Evolutionary conservation across 768 basidiomycete genomes (phyloP).

Genomic region (Pleurotus eryngii): DNA sequence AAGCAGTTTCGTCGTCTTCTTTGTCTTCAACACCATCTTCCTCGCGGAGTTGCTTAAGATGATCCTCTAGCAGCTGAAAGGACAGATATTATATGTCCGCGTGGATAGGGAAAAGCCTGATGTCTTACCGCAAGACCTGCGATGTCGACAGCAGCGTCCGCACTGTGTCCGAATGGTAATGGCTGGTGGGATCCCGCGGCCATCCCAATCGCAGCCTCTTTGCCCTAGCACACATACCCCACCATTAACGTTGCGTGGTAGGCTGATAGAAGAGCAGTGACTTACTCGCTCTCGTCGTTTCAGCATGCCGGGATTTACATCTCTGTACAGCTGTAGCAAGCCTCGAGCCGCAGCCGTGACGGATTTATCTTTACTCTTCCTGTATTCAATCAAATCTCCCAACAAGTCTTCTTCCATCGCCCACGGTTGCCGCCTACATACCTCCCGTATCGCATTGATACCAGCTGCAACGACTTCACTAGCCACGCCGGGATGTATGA

Average conservation of each 20-base stretch:
- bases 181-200: slow-evolving; percentile 54
- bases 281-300: slow-evolving; percentile 82
- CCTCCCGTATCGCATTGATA: slow-evolving; percentile 91
- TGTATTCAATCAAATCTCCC: slow-evolving; percentile 90
- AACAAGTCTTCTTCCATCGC: slow-evolving; percentile 94
- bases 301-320: slow-evolving; percentile 91
- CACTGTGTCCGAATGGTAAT: slow-evolving; percentile 79
- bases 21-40: slow-evolving; percentile 54
- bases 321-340: slow-evolving; percentile 86
- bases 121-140: slow-evolving; percentile 81
- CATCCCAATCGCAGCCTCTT: slow-evolving; percentile 81
- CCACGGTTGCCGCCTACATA: slow-evolving; percentile 95
- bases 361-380: slow-evolving; percentile 92
- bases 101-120: neutral
- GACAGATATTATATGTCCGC: neutral
- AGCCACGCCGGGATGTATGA: slow-evolving; percentile 95
- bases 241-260: neutral
- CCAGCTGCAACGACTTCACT: slow-evolving; percentile 95
- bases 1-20: slow-evolving; percentile 64
- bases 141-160: slow-evolving; percentile 76
- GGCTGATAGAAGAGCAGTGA: neutral
- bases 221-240: slow-evolving; percentile 55
- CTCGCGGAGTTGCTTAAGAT: slow-evolving; percentile 67
- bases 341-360: slow-evolving; percentile 89
- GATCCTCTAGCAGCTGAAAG: slow-evolving; percentile 80